Evolutionary conservation across 495 filamentous ascomycete species (phyloP).

Genomic region (Corynascus novoguineensis): DNA sequence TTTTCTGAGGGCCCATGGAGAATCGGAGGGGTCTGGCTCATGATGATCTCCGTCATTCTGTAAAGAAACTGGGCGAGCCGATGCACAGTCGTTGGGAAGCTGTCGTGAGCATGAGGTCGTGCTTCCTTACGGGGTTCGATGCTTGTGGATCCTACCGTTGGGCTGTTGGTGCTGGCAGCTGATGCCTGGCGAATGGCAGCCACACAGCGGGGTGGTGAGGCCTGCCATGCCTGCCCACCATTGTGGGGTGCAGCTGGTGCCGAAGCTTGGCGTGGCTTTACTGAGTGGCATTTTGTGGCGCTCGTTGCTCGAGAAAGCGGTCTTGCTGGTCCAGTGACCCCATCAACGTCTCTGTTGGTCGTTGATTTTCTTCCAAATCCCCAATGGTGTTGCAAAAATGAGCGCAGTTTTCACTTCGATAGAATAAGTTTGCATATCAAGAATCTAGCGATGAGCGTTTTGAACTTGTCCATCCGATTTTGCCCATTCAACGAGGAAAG

Average conservation of each 20-base stretch:
- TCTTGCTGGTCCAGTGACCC: neutral
- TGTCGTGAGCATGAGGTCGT: neutral
- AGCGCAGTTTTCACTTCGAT: too few species aligned
- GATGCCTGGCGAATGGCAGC: slow-evolving; percentile 14
- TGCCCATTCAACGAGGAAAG: too few species aligned
- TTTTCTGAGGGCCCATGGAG: slow-evolving; percentile 69
- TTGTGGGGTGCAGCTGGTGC: neutral
- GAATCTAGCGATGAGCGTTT: too few species aligned
- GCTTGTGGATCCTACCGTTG: slow-evolving; percentile 2
- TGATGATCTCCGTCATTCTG: slow-evolving; percentile 45
- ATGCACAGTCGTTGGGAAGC: neutral
- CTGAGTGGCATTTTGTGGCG: neutral
- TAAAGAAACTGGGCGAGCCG: neutral
- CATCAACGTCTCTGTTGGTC: too few species aligned
- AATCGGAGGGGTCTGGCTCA: slow-evolving; percentile 47
- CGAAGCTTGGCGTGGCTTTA: neutral
- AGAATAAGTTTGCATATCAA: too few species aligned
- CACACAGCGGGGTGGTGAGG: slow-evolving; percentile 12
- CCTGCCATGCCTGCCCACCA: too few species aligned
- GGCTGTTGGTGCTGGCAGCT: slow-evolving; percentile 1
- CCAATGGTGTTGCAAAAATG: too few species aligned
- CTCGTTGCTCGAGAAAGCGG: neutral
- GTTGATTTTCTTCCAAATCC: too few species aligned
- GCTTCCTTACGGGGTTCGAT: neutral
- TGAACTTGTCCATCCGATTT: too few species aligned